Evolutionary conservation across 2,329 filamentous ascomycete species (phyloP), one percentile per base, ranked within the genome.

Genomic region (Hymenoscyphus scutula): DNA sequence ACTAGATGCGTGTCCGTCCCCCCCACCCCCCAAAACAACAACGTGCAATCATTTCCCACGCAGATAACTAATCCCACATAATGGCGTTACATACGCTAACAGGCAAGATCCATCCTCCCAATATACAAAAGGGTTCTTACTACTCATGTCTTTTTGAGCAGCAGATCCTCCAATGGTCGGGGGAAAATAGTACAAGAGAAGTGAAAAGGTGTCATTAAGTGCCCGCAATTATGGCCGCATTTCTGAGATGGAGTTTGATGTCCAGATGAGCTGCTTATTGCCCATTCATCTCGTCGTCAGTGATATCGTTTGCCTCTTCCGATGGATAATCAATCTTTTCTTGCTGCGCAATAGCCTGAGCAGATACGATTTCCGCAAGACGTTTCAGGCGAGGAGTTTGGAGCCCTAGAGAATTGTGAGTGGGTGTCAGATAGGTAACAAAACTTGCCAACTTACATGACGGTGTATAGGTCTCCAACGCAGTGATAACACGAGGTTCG

Each of bases 301-400:
- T 69, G 15, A 81, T 79, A 56, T 82, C 80, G 60, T 79, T 79
- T 57, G 76, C 76, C 56, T 86, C 81, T 64, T 83, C 67, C 60
- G 71, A 68, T 19, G 73, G 74, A 65, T 79, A 86, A 56, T 92
- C 90, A 65, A 90, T 78, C 79, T 91, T 94, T 78, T 96, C 92
- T 78, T 96, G 92, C 77, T 98, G 94, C 62, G 93, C 92, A 73
- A 98, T 94, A 34, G 95, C 95, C 78, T 99, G 95, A 34, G 92
- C 91, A 41, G 92, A 96, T 56, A 99, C 95, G 68, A 99, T 98
- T 79, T 99, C 95, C n/a, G 95, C 95, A 60, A 99, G 83, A 65
- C 95, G 89, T 82, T 98, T 98, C 66, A 99, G 79, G 65, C 94
- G 87, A 56, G 94, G 94, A 63, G 93, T 97, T 90, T 97, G 93